A percentile compares a stretch with the other conserved stretches of the same genome.
These are phyloP conservation scores for Ramaria rubella DNA, from an alignment of 768 basidiomycete species.

Conservation along the genomic window DNA sequence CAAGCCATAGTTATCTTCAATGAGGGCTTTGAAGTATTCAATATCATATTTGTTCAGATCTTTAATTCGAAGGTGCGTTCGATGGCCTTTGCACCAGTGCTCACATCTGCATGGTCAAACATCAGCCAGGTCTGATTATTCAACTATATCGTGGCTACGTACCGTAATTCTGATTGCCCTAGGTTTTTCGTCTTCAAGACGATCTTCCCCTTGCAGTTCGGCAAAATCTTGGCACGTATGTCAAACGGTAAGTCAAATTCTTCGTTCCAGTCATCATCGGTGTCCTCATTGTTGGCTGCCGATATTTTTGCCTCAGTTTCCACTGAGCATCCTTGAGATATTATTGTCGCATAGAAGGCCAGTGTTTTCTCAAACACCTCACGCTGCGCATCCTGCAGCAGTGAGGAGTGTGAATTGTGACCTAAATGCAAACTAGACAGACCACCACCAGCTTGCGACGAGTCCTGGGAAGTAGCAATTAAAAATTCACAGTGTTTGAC, in stretches of 20 bases:
- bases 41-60: slow-evolving; percentile 20
- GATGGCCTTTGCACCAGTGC: background rate
- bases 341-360: slow-evolving; percentile 17
- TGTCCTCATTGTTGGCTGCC: background rate
- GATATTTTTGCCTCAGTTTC: background rate
- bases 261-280: slow-evolving; percentile 2
- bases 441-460: no score
- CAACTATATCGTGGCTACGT: background rate
- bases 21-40: slow-evolving; percentile 18
- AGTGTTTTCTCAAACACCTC: slow-evolving; percentile 21
- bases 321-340: slow-evolving; percentile 15
- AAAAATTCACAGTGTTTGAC: background rate
- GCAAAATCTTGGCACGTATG: background rate
- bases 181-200: slow-evolving; percentile 4
- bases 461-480: background rate
- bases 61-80: slow-evolving; percentile 16
- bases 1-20: slow-evolving; percentile 1
- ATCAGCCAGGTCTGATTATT: background rate
- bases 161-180: slow-evolving; percentile 3
- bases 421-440: no score
- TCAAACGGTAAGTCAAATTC: background rate
- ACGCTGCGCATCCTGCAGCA: background rate
- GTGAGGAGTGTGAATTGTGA: no score
- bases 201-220: slow-evolving; percentile 8
- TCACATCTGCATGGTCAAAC: slow-evolving; percentile 8